Evolutionary conservation across 1,284 basidiomycete genomes (phyloP).

Genomic region (Cryptococcus neoformans): DNA sequence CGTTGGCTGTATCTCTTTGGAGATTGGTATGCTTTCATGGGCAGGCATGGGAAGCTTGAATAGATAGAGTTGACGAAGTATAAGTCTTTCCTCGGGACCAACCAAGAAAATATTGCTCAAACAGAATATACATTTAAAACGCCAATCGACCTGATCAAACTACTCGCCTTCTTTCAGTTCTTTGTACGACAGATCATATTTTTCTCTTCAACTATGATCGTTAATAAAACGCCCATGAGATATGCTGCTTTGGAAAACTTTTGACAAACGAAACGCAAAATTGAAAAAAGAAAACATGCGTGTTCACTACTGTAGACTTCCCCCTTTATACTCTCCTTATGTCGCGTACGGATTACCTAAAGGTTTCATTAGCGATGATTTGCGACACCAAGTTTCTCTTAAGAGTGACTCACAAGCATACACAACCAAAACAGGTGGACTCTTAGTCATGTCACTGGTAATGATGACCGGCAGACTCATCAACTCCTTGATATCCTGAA

Average conservation of each 20-base stretch:
- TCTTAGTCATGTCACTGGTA: conserved; percentile 88
- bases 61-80: not conserved
- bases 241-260: no score
- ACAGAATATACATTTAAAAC: conserved; percentile 1
- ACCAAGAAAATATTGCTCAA: not conserved
- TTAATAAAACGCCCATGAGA: no score
- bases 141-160: not conserved
- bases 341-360: conserved; percentile 21
- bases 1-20: conserved; percentile 10
- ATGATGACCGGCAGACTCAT: conserved; percentile 90
- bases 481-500: conserved; percentile 87
- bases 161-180: not conserved
- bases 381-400: not conserved
- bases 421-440: conserved; percentile 81
- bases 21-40: conserved; percentile 10
- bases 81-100: no score
- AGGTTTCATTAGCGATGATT: not conserved
- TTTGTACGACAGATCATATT: not conserved
- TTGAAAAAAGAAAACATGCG: not conserved
- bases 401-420: conserved; percentile 36
- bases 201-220: not conserved
- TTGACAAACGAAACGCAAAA: not conserved
- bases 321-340: not conserved
- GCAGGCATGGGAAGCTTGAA: conserved; percentile 6
- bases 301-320: not conserved